Conservation (phyloP, 2,329 filamentous ascomycete species). For the Sporothrix brasiliensis region DNA sequence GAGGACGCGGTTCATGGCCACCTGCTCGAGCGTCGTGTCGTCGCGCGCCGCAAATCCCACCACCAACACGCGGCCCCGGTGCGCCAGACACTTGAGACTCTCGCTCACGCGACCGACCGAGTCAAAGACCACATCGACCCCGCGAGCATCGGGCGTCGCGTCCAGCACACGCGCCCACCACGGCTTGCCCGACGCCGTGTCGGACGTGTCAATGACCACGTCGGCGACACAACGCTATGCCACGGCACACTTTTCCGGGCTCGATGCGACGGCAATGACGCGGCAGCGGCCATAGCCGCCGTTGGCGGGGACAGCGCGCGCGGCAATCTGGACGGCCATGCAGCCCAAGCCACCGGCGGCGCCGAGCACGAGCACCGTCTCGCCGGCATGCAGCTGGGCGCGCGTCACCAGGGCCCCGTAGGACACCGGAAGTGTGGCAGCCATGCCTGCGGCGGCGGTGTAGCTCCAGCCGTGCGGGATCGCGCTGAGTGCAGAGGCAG, state of each 20-base stretch:
- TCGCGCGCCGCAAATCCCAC: slow-evolving; percentile 60
- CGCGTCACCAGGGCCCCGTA: slow-evolving; percentile 54
- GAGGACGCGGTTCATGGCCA: slow-evolving; percentile 58
- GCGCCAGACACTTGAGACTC: slow-evolving; percentile 57
- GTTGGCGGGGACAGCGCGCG: slow-evolving; percentile 42
- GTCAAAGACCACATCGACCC: slow-evolving; percentile 62
- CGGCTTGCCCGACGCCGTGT: slow-evolving; percentile 29
- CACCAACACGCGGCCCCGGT: slow-evolving; percentile 58
- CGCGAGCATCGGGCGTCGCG: slow-evolving; percentile 49
- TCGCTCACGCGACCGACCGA: slow-evolving; percentile 59
- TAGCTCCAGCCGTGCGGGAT: slow-evolving; percentile 53
- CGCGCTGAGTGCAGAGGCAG: slow-evolving; percentile 45
- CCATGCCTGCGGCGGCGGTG: slow-evolving; percentile 56
- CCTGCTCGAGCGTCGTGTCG: slow-evolving; percentile 37
- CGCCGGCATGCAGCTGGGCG: slow-evolving; percentile 48
- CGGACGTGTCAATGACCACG: slow-evolving; percentile 48
- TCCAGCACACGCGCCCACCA: slow-evolving; percentile 58
- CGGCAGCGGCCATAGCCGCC: slow-evolving; percentile 46
- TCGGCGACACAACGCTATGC: slow-evolving; percentile 48
- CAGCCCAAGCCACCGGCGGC: slow-evolving; percentile 59
- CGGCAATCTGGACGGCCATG: slow-evolving; percentile 60
- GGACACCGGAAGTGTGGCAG: slow-evolving; percentile 56
- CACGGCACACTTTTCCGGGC: slow-evolving; percentile 49
- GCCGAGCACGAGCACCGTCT: slow-evolving; percentile 58
- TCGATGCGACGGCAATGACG: slow-evolving; percentile 58